phyloP scores from a whole-genome alignment of 306 rosid genomes.

The Castanea sativa region DNA sequence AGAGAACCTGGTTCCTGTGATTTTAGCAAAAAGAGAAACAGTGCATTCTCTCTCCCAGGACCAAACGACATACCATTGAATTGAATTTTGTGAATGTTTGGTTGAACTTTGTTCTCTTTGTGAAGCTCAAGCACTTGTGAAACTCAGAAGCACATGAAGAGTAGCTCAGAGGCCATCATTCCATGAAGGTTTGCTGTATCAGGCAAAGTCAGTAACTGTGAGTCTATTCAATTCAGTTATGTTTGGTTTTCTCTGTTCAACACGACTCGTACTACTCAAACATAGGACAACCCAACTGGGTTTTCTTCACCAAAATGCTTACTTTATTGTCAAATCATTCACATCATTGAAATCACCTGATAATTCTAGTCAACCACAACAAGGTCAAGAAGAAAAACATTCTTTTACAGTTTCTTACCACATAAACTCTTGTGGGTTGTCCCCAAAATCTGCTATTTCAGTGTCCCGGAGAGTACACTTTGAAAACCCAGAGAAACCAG shows the following conservation, averaged over 20 bases:
- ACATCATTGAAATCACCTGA: background rate
- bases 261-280: background rate
- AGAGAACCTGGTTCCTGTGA: no score
- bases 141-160: no score
- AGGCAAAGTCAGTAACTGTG: background rate
- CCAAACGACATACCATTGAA: no score
- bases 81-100: no score
- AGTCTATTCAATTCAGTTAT: background rate
- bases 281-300: background rate
- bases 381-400: no score
- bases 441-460: conserved; percentile 17
- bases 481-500: conserved; percentile 11
- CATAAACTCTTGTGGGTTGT: conserved; percentile 27
- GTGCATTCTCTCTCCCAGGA: no score
- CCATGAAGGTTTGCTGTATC: background rate
- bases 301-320: background rate
- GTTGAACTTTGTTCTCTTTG: no score
- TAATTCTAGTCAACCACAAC: background rate
- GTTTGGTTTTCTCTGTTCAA: no score
- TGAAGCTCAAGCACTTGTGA: no score
- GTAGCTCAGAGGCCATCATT: background rate
- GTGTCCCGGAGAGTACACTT: conserved; percentile 23
- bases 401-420: conserved; percentile 25
- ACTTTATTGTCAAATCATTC: background rate
- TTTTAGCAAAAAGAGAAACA: no score